Conservation (phyloP, 768 basidiomycete species). For the Pulveroboletus sp. region DNA sequence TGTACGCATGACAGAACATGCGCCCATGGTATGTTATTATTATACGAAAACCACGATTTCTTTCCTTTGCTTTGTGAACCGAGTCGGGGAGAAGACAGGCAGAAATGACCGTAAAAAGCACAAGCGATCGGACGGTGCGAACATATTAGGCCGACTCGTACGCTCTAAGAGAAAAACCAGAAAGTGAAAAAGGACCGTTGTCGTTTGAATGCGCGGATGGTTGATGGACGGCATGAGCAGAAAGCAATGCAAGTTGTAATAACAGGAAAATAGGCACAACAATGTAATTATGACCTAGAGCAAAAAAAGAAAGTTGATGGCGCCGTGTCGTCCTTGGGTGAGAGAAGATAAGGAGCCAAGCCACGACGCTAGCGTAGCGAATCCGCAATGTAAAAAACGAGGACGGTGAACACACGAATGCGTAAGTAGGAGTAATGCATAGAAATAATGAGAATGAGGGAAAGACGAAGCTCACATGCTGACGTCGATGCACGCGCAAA, state of each 20-base stretch:
- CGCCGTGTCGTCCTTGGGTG: conserved; percentile 27
- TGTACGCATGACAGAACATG: too few species aligned
- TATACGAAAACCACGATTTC: conserved; percentile 1
- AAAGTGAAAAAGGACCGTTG: conserved; percentile 26
- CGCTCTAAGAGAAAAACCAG: not conserved
- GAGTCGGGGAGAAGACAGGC: too few species aligned
- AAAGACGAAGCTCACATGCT: conserved; percentile 22
- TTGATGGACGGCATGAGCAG: conserved; percentile 13
- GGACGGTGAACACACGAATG: conserved; percentile 10
- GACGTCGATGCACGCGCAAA: conserved; percentile 16
- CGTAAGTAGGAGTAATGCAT: conserved; percentile 28
- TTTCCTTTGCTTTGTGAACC: too few species aligned
- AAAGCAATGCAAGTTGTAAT: conserved; percentile 30
- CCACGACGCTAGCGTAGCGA: conserved; percentile 24
- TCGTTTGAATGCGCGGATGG: conserved; percentile 18
- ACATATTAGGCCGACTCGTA: too few species aligned
- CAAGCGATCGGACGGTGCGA: conserved; percentile 2
- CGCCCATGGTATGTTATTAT: too few species aligned
- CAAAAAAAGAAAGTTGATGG: too few species aligned
- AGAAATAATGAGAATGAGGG: conserved; percentile 23
- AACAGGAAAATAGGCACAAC: conserved; percentile 24
- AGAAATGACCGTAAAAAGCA: conserved; percentile 9
- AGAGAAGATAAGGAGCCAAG: conserved; percentile 3
- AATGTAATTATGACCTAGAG: conserved; percentile 27
- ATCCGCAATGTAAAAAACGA: conserved; percentile 12